Base-by-base conservation (phyloP, 257 asterid species). In the Scutellaria galericulata region DNA sequence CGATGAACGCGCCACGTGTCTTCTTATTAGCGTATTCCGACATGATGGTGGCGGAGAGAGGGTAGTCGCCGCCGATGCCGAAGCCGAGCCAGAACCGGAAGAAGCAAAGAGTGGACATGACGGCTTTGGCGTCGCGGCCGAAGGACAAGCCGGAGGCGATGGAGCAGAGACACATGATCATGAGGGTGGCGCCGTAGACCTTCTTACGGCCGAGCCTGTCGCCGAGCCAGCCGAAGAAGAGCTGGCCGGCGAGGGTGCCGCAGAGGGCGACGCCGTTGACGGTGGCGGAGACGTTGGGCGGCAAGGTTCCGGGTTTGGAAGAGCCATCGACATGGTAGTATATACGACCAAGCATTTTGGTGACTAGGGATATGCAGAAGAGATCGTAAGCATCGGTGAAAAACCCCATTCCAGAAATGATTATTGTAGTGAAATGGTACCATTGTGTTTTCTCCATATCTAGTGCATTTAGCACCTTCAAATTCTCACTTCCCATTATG, bases 381-480 rank as follows among this genome's bases (percentile, higher is more conserved):
- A n/a, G n/a, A n/a, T 85, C 87, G 5, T 31, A 31, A 31, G 37
- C 37, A 54, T 85, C 89, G 5, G 89, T 85, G 83, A 85, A 85
- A 37, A 85, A 85, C 0, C 89, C 89, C 89, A 85, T 85, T 8
- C 89, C 89, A 7, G 89, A 82, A 9, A 85, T 75, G 24, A 85
- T 51, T 64, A 85, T 85, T 11, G 87, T 87, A 0, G 87, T 85
- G 79, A 85, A 84, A 63, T 84, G 89, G 70, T 84, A 84, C 86
- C 82, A 84, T 71, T 84, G 88, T 7, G 88, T 84, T 51, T 84
- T 84, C 12, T 86, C 89, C 22, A 54, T 72, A 53, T 84, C 89
- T 3, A 84, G 66, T 0, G 89, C 89, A 46, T 72, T 75, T 2
- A 84, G 52, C n/a, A 84, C 86, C 37, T 31, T 31, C 37, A 31